A percentile compares a stretch with the other conserved stretches of the same genome.
phyloP scores from a whole-genome alignment of 2,329 filamentous ascomycete species.

The Pyricularia pennisetigena region DNA sequence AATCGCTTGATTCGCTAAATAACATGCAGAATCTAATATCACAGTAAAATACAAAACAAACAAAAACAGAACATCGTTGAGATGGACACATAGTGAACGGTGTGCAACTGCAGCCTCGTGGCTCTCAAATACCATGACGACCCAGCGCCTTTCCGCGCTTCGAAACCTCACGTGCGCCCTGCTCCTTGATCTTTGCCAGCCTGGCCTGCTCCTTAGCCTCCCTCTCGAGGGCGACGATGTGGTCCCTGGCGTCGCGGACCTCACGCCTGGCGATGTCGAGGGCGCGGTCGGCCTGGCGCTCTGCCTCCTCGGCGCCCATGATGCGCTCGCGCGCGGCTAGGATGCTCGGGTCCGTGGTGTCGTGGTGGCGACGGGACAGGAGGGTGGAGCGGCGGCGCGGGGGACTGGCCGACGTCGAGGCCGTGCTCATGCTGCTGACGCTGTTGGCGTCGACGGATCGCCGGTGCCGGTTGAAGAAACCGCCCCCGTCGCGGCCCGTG shows the following conservation, averaged over 20 bases:
- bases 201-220: slow-evolving; percentile 58
- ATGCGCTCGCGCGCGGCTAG: slow-evolving; percentile 51
- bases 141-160: slow-evolving; percentile 63
- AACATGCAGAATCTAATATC: background rate
- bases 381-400: slow-evolving; percentile 9
- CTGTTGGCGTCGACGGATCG: slow-evolving; percentile 17
- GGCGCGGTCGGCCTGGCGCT: slow-evolving; percentile 55
- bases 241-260: slow-evolving; percentile 52
- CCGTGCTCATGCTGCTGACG: slow-evolving; percentile 5
- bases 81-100: no score
- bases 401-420: background rate
- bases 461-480: slow-evolving; percentile 13
- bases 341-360: slow-evolving; percentile 50
- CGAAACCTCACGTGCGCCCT: slow-evolving; percentile 52
- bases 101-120: background rate
- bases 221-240: slow-evolving; percentile 51
- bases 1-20: background rate
- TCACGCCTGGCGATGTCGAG: slow-evolving; percentile 42
- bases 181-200: slow-evolving; percentile 57
- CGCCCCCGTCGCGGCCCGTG: slow-evolving; percentile 12
- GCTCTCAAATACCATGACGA: slow-evolving; percentile 33
- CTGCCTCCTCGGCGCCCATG: slow-evolving; percentile 50
- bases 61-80: background rate
- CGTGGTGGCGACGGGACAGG: slow-evolving; percentile 6
- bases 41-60: background rate